Base-by-base conservation (phyloP, 179 eudicot species). In the Pouteria campechiana region DNA sequence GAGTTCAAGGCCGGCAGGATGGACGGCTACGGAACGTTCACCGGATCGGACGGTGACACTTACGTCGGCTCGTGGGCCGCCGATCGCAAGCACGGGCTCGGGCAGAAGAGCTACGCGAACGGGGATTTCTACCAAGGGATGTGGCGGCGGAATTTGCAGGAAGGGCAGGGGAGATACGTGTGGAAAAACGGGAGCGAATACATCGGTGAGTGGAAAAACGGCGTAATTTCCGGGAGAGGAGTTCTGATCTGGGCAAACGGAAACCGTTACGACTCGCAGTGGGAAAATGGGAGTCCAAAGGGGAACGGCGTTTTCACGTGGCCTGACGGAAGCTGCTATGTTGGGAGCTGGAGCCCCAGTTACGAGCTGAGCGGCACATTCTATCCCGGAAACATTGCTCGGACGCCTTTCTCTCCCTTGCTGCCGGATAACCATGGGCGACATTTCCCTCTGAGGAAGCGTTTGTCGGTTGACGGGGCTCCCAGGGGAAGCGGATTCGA, bases 351-450 rank as follows among this genome's bases (percentile, higher is more conserved):
- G 98, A 79, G 87, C 39, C 70, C 62, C 44, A 94, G 82, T 25
- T 86, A 90, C 64, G 98, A 90, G 70, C 95, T 95, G 32, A 72
- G 52, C 5, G 98, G 98, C 50, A 82, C 70, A 24, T 79, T 68
- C 57, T 90, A 90, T 67, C 90, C 98, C 48, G 65, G n/a, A n/a
- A n/a, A n/a, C n/a, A n/a, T n/a, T n/a, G n/a, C n/a, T n/a, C n/a
- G n/a, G n/a, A n/a, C n/a, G n/a, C n/a, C n/a, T n/a, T n/a, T n/a
- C n/a, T n/a, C n/a, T n/a, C n/a, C n/a, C n/a, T n/a, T n/a, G n/a
- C n/a, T n/a, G n/a, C n/a, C n/a, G n/a, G n/a, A n/a, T n/a, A n/a
- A n/a, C n/a, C n/a, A n/a, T n/a, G n/a, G n/a, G n/a, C n/a, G n/a
- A n/a, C n/a, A n/a, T n/a, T n/a, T n/a, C n/a, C n/a, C n/a, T 28